Base-by-base conservation (phyloP, 352 stramenopile genomes). In the Pythium plurisporium region DNA sequence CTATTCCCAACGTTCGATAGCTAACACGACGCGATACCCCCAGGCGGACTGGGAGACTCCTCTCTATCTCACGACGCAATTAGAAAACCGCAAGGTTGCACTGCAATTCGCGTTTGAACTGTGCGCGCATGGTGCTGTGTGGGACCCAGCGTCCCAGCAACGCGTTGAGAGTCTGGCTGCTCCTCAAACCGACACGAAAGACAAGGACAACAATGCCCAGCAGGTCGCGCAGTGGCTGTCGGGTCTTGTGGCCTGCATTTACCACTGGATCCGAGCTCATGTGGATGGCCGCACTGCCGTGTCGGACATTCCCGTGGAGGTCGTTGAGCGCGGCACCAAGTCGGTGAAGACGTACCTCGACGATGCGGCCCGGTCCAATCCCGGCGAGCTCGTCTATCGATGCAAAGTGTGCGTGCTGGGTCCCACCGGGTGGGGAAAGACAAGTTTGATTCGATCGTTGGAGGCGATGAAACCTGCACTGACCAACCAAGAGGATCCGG, bases 341-440 rank as follows among this genome's bases (percentile, higher is more conserved):
- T 53, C 40, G 23, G 55, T 66, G 12, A 20, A 41, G 5, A 61
- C 43, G 3, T 73, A 67, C 30, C 44, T 67, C 22, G 22, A 19
- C 10, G 41, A 47, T 23, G 3, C 59, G 12, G 26, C 37, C 27
- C 47, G 38, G 20, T 50, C 41, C 10, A 40, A 19, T 20, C 25
- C 40, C n/a, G 29, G 55, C 22, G 31, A 56, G 14, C 10, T 60
- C 12, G 36, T 62, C 0, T 67, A 62, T 17, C 65, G 62, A 11
- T 55, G 30, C 15, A 76, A 76, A 30, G 38, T 73, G 0, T 72
- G 69, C 29, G 55, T 76, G 9, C 45, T 72, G 15, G 69, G 69
- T 14, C 59, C 61, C 11, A 76, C 54, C 11, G 31, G 48, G 12
- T 71, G 57, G 62, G 65, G 68, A 1, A 76, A 73, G 34, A 76